Percentiles rank a stretch among this genome's conserved stretches.
Evolutionary conservation across 305 asterid species (phyloP).

Genomic region (Withania somnifera): DNA sequence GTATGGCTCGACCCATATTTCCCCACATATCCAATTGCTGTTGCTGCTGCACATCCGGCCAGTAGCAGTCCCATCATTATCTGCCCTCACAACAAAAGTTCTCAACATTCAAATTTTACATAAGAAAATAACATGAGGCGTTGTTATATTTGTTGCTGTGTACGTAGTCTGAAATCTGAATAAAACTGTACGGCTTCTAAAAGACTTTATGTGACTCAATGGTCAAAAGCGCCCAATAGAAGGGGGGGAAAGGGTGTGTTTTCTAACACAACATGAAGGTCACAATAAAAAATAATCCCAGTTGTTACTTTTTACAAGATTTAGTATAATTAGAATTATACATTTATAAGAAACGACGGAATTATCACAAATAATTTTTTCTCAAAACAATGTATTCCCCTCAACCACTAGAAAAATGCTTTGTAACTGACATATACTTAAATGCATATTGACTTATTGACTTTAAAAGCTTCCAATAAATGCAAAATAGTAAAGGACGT

Average conservation of each 20-base stretch:
- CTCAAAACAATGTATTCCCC: neutral
- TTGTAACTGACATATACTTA: neutral
- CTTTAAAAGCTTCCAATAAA: neutral
- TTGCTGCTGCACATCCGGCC: slow-evolving; percentile 53
- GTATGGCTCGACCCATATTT: slow-evolving; percentile 46
- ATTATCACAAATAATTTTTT: neutral
- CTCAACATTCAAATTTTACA: too few species aligned
- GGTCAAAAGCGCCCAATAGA: neutral
- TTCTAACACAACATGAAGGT: too few species aligned
- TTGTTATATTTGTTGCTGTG: too few species aligned
- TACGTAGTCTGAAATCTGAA: too few species aligned
- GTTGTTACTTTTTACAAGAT: neutral
- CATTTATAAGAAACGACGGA: neutral
- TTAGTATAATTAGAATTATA: too few species aligned
- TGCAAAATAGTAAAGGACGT: neutral
- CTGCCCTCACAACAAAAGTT: slow-evolving; percentile 9
- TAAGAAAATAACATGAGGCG: too few species aligned
- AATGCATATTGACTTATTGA: neutral
- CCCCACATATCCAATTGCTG: slow-evolving; percentile 49
- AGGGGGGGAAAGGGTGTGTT: too few species aligned
- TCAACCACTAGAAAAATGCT: neutral
- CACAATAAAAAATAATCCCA: neutral
- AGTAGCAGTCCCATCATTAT: slow-evolving; percentile 19
- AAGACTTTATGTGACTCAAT: neutral
- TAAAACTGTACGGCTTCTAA: too few species aligned